Evolutionary conservation across 2,329 filamentous ascomycete species (phyloP).

Genomic region (Pezicula rhizophila): DNA sequence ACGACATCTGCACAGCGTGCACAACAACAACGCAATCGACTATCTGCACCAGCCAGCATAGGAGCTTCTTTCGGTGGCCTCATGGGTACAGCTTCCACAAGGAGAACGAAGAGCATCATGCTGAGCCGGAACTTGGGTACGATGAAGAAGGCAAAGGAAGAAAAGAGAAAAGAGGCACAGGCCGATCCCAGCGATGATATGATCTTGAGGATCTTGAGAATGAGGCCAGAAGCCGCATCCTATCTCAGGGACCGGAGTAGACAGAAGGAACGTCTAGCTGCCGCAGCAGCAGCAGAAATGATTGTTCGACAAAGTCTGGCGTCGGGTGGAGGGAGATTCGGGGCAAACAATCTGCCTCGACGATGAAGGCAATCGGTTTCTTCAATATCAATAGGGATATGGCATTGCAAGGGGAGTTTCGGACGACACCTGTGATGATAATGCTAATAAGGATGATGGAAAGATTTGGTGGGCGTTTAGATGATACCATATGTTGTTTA

Average conservation of each 20-base stretch:
- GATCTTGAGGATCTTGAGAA: conserved; percentile 89
- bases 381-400: background rate
- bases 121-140: conserved; percentile 90
- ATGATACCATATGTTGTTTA: no score
- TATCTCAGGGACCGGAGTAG: conserved; percentile 88
- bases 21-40: conserved; percentile 67
- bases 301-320: conserved; percentile 90
- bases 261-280: conserved; percentile 89
- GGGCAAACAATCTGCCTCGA: conserved; percentile 27
- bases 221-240: conserved; percentile 81
- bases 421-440: no score
- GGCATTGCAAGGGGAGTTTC: background rate
- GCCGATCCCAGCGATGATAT: conserved; percentile 97
- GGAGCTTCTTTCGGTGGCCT: conserved; percentile 49
- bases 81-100: conserved; percentile 64
- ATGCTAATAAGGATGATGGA: no score
- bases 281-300: conserved; percentile 82
- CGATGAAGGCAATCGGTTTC: conserved; percentile 15
- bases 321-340: conserved; percentile 37
- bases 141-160: conserved; percentile 92
- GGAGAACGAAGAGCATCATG: conserved; percentile 76
- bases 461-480: no score
- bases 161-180: conserved; percentile 91
- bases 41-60: conserved; percentile 59
- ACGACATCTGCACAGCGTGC: conserved; percentile 72